These are phyloP conservation scores for Zasmidium citrigriseum DNA, from an alignment of 2,329 filamentous ascomycete genomes.

Conservation along the genomic window DNA sequence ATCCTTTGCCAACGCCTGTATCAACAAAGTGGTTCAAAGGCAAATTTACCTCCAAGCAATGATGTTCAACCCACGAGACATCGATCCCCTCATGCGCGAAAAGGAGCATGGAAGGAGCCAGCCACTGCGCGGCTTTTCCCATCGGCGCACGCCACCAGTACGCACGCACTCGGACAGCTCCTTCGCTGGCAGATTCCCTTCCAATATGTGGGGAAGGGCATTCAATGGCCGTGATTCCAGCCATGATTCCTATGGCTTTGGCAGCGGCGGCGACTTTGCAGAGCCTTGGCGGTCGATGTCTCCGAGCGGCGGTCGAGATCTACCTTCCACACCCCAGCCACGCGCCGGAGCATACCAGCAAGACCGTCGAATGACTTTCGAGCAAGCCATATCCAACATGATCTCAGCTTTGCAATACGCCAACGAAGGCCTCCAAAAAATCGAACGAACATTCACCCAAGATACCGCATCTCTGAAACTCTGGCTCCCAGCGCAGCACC, in stretches of 20 bases:
- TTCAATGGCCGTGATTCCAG: neutral
- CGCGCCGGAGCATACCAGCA: neutral
- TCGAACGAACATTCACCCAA: conserved; percentile 13
- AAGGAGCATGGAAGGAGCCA: neutral
- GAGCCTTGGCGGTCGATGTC: neutral
- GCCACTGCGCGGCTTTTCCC: neutral
- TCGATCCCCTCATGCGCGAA: neutral
- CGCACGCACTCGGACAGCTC: neutral
- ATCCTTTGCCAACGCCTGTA: no score
- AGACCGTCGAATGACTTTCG: conserved; percentile 12
- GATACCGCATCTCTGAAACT: conserved; percentile 8
- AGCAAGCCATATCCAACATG: conserved; percentile 16
- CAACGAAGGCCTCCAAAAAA: conserved; percentile 13
- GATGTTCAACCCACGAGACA: neutral
- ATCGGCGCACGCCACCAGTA: neutral
- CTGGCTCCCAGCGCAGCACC: conserved; percentile 16
- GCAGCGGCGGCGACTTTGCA: neutral
- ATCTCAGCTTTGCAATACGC: conserved; percentile 17
- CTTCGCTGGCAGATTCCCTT: neutral
- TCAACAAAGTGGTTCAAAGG: no score
- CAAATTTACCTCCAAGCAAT: no score
- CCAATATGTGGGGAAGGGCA: neutral
- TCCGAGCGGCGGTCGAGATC: neutral
- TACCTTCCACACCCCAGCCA: neutral
- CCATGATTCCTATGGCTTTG: neutral